Percentiles rank a stretch among this genome's conserved stretches.
phyloP scores from a whole-genome alignment of 2,329 filamentous ascomycete species.

The Aschersonia sp. region DNA sequence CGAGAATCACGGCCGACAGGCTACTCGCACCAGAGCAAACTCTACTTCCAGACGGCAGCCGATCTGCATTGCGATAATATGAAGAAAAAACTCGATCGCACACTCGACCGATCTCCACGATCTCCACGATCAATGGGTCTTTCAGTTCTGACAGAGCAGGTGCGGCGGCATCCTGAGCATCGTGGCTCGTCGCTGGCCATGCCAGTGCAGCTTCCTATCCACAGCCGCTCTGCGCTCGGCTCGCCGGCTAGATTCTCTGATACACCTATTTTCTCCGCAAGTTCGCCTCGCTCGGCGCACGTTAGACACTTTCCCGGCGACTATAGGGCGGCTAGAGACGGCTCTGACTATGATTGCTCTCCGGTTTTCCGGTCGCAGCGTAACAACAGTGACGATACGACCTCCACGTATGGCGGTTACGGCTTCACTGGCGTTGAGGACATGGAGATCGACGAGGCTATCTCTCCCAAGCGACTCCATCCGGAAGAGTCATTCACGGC shows the following conservation, averaged over 20 bases:
- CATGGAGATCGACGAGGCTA: slow-evolving; percentile 37
- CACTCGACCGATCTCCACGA: slow-evolving; percentile 29
- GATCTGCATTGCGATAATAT: slow-evolving; percentile 34
- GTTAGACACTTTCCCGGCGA: slow-evolving; percentile 24
- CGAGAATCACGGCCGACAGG: slow-evolving; percentile 19
- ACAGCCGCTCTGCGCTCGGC: slow-evolving; percentile 21
- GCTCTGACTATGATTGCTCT: slow-evolving; percentile 31
- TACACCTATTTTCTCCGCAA: slow-evolving; percentile 30
- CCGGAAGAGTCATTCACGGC: slow-evolving; percentile 30
- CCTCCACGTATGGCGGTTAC: slow-evolving; percentile 28
- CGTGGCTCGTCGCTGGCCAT: slow-evolving; percentile 25
- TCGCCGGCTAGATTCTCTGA: slow-evolving; percentile 19
- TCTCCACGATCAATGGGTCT: slow-evolving; percentile 30
- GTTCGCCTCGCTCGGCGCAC: slow-evolving; percentile 29
- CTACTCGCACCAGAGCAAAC: slow-evolving; percentile 36
- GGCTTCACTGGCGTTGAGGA: slow-evolving; percentile 24
- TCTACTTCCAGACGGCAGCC: slow-evolving; percentile 29
- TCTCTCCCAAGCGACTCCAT: slow-evolving; percentile 32
- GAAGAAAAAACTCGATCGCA: slow-evolving; percentile 40
- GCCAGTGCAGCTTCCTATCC: slow-evolving; percentile 30
- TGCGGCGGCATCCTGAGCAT: slow-evolving; percentile 22
- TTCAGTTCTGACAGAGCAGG: slow-evolving; percentile 24
- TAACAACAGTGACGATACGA: slow-evolving; percentile 38
- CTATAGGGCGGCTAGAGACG: slow-evolving; percentile 28
- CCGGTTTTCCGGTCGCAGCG: slow-evolving; percentile 28